Evolutionary conservation across 2,329 filamentous ascomycete species (phyloP), one percentile per base, ranked within the genome.

Genomic region (Volutella citrinella): DNA sequence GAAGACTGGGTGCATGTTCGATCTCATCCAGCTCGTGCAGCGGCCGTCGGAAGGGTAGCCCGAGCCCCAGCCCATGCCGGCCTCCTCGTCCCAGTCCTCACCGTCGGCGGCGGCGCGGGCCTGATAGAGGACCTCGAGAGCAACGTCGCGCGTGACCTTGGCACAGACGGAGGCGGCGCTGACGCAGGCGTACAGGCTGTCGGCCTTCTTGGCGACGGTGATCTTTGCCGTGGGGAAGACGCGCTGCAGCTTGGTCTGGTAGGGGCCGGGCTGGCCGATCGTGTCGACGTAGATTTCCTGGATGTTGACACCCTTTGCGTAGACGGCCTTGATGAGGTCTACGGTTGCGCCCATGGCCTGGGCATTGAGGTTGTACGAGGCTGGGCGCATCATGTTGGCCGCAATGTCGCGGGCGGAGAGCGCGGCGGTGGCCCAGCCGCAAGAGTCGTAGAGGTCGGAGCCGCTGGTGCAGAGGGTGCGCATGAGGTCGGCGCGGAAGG

Each of bases 271-370:
- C 36, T 75, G 84, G 20, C 91, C 91, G 55, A 97, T 85, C 4
- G 91, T 97, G 65, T 98, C 91, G 57, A 98, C 90, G 60, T 89
- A 98, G 32, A 98, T 86, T 61, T 96, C 87, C 37, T 72, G 76
- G 5, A 97, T 71, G 59, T 94, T 89, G 43, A 97, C 85, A 21
- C 87, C 87, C 14, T 74, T 72, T 8, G 78, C 80, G 21, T 93
- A 74, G 5, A 95, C 85, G 21, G 80, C 81, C 35, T 79, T 72
- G 53, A 97, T 91, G 32, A 98, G 71, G 23, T 78, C 77, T 16
- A 95, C 79, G 0, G 91, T 97, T 5, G 91, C 87, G 61, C 95
- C 90, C 79, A 93, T 84, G 13, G 91, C 91, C 63, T 98, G 93
- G 5, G 89, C 88, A 59, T 98, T 98, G 46, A 98, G 78, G 59